Conservation (phyloP, 2,329 filamentous ascomycete genomes). For the Paracorniculantispora psalliotae region DNA sequence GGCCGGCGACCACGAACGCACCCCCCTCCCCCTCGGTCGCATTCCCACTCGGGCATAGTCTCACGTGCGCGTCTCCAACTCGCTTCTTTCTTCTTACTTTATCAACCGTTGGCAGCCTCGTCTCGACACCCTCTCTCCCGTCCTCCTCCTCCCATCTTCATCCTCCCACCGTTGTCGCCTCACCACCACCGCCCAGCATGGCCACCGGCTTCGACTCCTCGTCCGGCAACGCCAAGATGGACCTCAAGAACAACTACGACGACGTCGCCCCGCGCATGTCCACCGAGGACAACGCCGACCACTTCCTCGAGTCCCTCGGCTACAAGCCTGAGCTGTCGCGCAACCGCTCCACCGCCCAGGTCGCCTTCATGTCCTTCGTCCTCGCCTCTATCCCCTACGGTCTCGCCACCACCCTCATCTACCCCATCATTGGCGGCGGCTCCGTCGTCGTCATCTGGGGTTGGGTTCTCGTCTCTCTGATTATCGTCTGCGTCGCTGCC, state of each 20-base stretch:
- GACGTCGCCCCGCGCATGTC: constrained; percentile 18
- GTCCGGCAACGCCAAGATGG: constrained; percentile 19
- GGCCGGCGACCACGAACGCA: not conserved
- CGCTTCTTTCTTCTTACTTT: not conserved
- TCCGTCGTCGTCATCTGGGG: constrained; percentile 69
- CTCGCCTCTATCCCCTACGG: constrained; percentile 71
- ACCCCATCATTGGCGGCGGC: constrained; percentile 62
- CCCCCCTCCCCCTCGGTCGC: not conserved
- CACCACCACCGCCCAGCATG: constrained; percentile 12
- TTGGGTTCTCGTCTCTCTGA: constrained; percentile 62
- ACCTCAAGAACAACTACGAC: constrained; percentile 25
- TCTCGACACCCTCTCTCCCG: not conserved
- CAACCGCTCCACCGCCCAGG: constrained; percentile 62
- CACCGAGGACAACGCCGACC: constrained; percentile 48
- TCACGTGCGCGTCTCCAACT: constrained; percentile 7
- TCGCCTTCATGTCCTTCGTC: constrained; percentile 73
- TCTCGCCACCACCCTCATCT: constrained; percentile 63
- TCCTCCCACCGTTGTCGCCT: not conserved
- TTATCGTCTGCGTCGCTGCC: constrained; percentile 65
- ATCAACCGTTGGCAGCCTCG: constrained; percentile 1
- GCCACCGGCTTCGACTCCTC: not conserved
- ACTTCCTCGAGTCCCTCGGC: constrained; percentile 58
- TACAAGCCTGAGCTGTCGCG: constrained; percentile 62
- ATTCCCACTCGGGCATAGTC: constrained; percentile 10
- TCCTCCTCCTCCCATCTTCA: not conserved